Base-by-base conservation (phyloP, 306 rosid genomes). In the Acmispon strigosus region DNA sequence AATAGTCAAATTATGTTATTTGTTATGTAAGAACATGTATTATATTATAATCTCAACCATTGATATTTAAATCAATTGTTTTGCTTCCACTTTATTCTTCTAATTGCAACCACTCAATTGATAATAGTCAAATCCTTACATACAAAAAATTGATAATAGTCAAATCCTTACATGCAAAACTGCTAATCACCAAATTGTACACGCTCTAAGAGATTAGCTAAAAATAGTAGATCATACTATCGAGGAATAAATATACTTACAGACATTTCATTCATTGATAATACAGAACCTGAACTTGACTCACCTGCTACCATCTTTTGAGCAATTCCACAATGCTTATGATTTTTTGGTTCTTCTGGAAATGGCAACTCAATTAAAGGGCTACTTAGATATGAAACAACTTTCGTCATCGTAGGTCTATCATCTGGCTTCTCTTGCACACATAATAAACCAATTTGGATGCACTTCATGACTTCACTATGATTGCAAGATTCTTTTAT, bases 351-450 rank as follows among this genome's bases (percentile, higher is more conserved):
- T 37, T 62, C 66, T 7, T 11, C 24, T 3, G 73, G 80, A 45
- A 15, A 13, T 32, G 69, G 74, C 45, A 64, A 17, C 29, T 67
- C 80, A 3, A 4, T 15, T 53, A 24, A 15, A 41, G 75, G 65
- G 39, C 37, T 39, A 49, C 39, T 18, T 34, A 80, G 80, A 54
- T 69, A 80, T 18, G 77, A 75, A 55, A 70, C 56, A 39, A 80
- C 24, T 32, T 49, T 70, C 22, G 53, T 17, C 70, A 80, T 75
- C 1, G 76, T 53, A 6, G 84, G 89, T 55, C 84, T 74, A 4
- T 66, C 18, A 1, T 7, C 54, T 56, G 57, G 61, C 11, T 72
- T 80, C 14, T 82, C 73, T 77, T 85, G 87, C 7, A 83, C 76
- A 41, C 85, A 78, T 4, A 77, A 64, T 19, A 44, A 36, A 53